These are phyloP conservation scores for Vickermania ingenoplastis DNA, from an alignment of 208 protist species.

Conservation along the genomic window DNA sequence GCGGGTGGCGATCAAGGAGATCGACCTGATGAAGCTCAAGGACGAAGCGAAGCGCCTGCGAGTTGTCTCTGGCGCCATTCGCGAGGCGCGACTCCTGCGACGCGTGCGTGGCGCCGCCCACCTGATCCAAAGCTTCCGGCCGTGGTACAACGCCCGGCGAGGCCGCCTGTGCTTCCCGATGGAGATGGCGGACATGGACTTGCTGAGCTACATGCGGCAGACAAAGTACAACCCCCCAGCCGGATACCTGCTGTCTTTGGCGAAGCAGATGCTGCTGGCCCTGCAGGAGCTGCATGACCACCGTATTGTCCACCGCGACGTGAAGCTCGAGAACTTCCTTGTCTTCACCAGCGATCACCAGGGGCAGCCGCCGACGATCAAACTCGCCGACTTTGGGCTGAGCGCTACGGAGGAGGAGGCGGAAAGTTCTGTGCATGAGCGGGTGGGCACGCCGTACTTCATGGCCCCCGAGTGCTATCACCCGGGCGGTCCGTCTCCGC, in stretches of 20 bases:
- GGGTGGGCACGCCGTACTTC: conserved; percentile 33
- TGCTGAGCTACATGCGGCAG: conserved; percentile 7
- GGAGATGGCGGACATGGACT: conserved; percentile 14
- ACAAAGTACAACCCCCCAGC: conserved; percentile 7
- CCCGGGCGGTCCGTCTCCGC: too few species aligned
- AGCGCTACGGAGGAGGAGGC: conserved; percentile 4
- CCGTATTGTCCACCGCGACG: conserved; percentile 70
- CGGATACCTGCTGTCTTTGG: conserved; percentile 6
- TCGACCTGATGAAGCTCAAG: not conserved
- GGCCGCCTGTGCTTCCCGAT: conserved; percentile 13
- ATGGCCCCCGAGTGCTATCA: conserved; percentile 34
- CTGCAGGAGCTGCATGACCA: conserved; percentile 18
- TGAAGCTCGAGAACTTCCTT: conserved; percentile 92
- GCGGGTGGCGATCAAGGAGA: not conserved
- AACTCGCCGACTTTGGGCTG: conserved; percentile 67
- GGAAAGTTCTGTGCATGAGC: not conserved
- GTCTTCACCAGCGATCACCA: conserved; percentile 33
- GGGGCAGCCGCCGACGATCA: conserved; percentile 13
- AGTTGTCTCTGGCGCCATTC: not conserved
- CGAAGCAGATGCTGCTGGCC: conserved; percentile 14
- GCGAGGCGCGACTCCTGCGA: not conserved
- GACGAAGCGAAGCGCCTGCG: not conserved
- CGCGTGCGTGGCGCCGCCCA: not conserved
- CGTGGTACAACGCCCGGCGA: conserved; percentile 13
- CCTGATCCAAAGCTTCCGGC: conserved; percentile 14